Percentiles rank a stretch among this genome's conserved stretches.
Conservation (phyloP, 257 asterid species). For the Jasminum sambac region DNA sequence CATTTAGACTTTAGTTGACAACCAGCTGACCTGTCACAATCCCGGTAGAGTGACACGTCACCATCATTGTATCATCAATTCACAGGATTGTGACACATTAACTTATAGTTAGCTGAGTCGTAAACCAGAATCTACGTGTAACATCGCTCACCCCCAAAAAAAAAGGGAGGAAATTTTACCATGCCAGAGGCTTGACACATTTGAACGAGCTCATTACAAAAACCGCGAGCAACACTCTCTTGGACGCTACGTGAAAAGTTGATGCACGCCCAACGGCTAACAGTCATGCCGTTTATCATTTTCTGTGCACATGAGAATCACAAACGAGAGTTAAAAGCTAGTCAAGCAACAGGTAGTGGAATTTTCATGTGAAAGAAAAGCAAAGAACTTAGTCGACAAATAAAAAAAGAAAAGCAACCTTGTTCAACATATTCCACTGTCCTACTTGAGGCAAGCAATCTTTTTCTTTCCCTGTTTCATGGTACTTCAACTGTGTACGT, state of each 20-base stretch:
- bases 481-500: constrained; percentile 75
- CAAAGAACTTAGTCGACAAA: not conserved
- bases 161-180: constrained; percentile 39
- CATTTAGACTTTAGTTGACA: too few relatives aligned
- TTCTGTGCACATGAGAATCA: constrained; percentile 52
- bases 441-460: constrained; percentile 98
- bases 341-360: not conserved
- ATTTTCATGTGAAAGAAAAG: not conserved
- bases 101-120: too few relatives aligned
- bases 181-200: constrained; percentile 99
- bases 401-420: constrained; percentile 46
- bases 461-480: constrained; percentile 89
- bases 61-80: too few relatives aligned
- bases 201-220: constrained; percentile 87
- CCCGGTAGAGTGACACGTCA: too few relatives aligned
- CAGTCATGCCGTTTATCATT: constrained; percentile 98
- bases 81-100: too few relatives aligned
- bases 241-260: constrained; percentile 96
- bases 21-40: too few relatives aligned
- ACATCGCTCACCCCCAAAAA: not conserved
- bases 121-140: too few relatives aligned
- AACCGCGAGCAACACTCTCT: constrained; percentile 95
- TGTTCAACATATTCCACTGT: constrained; percentile 99
- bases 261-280: constrained; percentile 94
- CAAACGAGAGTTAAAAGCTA: not conserved